Percentiles rank a stretch among this genome's conserved stretches.
phyloP scores from a whole-genome alignment of 192 early-diverging fungal species.

The Piromyces finnis region DNA sequence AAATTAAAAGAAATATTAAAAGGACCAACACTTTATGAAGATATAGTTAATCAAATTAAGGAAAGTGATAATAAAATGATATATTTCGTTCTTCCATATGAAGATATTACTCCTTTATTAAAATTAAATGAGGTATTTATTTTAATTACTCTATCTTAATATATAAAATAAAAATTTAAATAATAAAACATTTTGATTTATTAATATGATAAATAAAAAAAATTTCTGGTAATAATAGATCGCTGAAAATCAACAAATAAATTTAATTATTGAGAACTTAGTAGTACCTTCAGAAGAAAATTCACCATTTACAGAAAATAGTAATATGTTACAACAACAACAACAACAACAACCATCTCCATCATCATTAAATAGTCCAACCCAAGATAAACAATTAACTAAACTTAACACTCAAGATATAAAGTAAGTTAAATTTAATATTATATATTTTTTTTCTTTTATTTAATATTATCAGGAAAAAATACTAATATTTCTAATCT shows the following conservation, averaged over 20 bases:
- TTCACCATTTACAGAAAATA: neutral
- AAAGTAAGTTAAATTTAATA: too few species aligned
- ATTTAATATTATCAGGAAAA: neutral
- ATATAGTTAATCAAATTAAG: neutral
- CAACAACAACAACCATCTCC: neutral
- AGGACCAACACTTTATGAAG: neutral
- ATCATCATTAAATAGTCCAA: neutral
- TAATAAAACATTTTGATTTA: too few species aligned
- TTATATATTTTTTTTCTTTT: neutral
- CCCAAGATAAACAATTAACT: neutral
- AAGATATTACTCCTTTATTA: neutral
- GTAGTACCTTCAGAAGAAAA: neutral
- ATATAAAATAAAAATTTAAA: too few species aligned
- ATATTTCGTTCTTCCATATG: neutral
- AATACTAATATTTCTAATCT: too few species aligned
- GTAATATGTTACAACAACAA: neutral
- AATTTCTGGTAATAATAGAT: too few species aligned
- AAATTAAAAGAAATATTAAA: neutral
- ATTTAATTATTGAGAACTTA: neutral
- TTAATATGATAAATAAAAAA: too few species aligned
- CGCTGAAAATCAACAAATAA: neutral
- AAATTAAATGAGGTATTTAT: neutral
- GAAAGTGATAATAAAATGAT: neutral
- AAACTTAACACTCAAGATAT: neutral
- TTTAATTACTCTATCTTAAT: too few species aligned